phyloP scores from a whole-genome alignment of 1,139 yeast genomes.

The Pichia sp. region DNA sequence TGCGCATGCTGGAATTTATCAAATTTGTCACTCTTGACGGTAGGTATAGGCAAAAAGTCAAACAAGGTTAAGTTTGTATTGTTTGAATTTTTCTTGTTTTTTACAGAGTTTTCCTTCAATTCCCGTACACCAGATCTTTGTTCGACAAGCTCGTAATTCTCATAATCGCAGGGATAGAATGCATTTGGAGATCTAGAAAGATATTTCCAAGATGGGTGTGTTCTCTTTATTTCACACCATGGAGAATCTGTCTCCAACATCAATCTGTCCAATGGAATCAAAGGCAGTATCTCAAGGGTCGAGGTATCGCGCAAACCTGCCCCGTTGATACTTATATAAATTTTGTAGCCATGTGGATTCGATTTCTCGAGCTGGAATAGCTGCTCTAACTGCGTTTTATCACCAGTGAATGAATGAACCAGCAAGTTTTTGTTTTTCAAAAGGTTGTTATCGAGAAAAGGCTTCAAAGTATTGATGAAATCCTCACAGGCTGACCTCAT shows the following conservation, averaged over 20 bases:
- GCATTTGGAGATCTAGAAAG: conserved; percentile 51
- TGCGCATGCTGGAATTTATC: conserved; percentile 23
- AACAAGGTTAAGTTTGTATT: conserved; percentile 35
- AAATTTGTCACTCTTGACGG: conserved; percentile 62
- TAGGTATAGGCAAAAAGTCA: conserved; percentile 55
- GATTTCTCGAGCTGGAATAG: conserved; percentile 36
- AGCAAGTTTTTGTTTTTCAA: conserved; percentile 50
- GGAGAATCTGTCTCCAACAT: conserved; percentile 96
- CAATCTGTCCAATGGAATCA: conserved; percentile 62
- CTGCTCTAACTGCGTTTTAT: conserved; percentile 52
- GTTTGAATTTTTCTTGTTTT: conserved; percentile 17
- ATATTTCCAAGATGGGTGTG: conserved; percentile 69
- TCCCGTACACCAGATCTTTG: conserved; percentile 1
- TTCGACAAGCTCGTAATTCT: conserved; percentile 6
- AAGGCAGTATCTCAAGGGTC: conserved; percentile 59
- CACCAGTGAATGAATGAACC: conserved; percentile 93
- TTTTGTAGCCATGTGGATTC: conserved; percentile 35
- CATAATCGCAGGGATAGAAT: conserved; percentile 43
- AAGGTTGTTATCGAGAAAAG: conserved; percentile 43
- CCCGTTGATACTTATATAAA: conserved; percentile 83
- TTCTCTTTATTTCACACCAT: conserved; percentile 90
- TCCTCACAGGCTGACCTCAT: conserved; percentile 88
- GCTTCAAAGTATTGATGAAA: conserved; percentile 58
- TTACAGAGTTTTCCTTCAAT: conserved; percentile 4
- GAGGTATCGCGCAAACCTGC: conserved; percentile 82